phyloP scores from a whole-genome alignment of 495 filamentous ascomycete species.

The Penicillium roqueforti region DNA sequence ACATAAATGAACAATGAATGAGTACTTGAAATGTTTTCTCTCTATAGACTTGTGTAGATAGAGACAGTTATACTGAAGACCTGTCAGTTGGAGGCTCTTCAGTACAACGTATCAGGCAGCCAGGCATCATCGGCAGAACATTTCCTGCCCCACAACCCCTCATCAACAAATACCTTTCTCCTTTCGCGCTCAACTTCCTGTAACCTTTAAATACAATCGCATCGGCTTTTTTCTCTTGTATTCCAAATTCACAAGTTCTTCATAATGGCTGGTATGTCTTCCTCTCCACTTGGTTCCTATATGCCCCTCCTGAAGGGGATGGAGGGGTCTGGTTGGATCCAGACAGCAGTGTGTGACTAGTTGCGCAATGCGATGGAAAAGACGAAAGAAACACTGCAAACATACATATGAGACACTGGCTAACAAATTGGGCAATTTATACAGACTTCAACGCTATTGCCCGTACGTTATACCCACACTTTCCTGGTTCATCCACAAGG shows the following conservation, averaged over 20 bases:
- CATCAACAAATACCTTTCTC: slow-evolving; percentile 31
- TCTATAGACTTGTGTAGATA: background rate
- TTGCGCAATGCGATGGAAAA: slow-evolving; percentile 1
- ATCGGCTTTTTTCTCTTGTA: background rate
- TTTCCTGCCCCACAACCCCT: slow-evolving; percentile 31
- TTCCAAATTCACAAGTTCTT: slow-evolving; percentile 5
- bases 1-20: slow-evolving; percentile 2
- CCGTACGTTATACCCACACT: slow-evolving; percentile 41
- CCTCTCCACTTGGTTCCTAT: background rate
- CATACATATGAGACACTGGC: slow-evolving; percentile 5
- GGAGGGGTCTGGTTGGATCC: background rate
- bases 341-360: slow-evolving; percentile 8
- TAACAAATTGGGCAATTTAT: slow-evolving; percentile 14
- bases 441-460: slow-evolving; percentile 53
- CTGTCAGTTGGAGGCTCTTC: background rate
- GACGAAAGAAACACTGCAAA: background rate
- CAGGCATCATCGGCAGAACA: slow-evolving; percentile 25
- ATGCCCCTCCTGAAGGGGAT: background rate
- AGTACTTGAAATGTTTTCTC: background rate
- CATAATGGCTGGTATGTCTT: slow-evolving; percentile 36
- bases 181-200: slow-evolving; percentile 6
- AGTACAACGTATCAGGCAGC: slow-evolving; percentile 14
- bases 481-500: background rate
- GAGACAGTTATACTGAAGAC: background rate
- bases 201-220: slow-evolving; percentile 13